phyloP scores from a whole-genome alignment of 805 yeast species.

The Huiozyma naganishii region DNA sequence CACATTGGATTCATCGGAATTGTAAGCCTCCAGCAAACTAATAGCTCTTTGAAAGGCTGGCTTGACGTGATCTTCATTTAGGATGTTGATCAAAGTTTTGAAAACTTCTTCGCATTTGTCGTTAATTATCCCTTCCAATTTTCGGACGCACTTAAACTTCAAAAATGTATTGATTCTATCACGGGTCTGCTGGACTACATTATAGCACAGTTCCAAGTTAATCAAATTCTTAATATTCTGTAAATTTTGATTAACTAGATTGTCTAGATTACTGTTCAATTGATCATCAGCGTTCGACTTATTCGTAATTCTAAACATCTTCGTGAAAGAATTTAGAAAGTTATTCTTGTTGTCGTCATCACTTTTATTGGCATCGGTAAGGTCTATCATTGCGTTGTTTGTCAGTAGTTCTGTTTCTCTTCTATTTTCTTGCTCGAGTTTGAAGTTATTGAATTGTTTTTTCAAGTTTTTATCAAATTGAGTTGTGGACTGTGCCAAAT shows the following conservation, averaged over 20 bases:
- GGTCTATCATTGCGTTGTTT: not conserved
- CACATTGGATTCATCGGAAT: conserved; percentile 35
- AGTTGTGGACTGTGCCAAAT: conserved; percentile 23
- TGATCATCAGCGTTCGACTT: conserved; percentile 24
- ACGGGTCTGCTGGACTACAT: conserved; percentile 59
- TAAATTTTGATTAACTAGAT: conserved; percentile 63
- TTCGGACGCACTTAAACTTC: conserved; percentile 31
- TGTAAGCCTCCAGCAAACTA: conserved; percentile 54
- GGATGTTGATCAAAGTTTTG: conserved; percentile 46
- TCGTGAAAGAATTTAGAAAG: conserved; percentile 52
- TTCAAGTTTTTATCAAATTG: conserved; percentile 23
- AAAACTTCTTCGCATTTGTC: conserved; percentile 48
- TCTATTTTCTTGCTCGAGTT: conserved; percentile 26
- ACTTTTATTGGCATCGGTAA: not conserved
- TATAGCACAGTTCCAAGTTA: conserved; percentile 69
- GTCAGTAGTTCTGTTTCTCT: conserved; percentile 5
- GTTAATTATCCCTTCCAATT: conserved; percentile 12
- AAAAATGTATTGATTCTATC: conserved; percentile 49
- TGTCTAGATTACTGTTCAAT: conserved; percentile 65
- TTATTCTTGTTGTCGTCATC: conserved; percentile 34
- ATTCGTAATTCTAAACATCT: conserved; percentile 39
- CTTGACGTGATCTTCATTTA: conserved; percentile 67
- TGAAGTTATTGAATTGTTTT: conserved; percentile 16
- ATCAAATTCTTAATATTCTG: conserved; percentile 67
- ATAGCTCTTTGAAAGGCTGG: conserved; percentile 81